Evolutionary conservation across 2,329 filamentous ascomycete genomes (phyloP).

Genomic region (Gnomoniopsis smithogilvyi): DNA sequence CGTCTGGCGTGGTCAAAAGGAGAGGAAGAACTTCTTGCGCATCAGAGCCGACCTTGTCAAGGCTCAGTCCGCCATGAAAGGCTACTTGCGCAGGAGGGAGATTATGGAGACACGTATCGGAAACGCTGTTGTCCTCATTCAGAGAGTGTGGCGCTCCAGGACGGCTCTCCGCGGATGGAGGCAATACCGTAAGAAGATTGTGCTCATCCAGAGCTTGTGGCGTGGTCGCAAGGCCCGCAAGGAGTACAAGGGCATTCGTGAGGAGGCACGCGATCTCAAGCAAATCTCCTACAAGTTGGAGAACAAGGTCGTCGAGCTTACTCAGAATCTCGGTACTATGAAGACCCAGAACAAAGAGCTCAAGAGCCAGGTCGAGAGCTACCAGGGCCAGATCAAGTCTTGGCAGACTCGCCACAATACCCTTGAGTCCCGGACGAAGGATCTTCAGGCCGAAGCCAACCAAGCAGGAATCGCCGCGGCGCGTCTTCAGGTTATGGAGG

Average conservation of each 20-base stretch:
- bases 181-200: slow-evolving; percentile 82
- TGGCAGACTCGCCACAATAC: slow-evolving; percentile 92
- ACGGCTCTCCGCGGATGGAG: slow-evolving; percentile 77
- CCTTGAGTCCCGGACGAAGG: slow-evolving; percentile 84
- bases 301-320: slow-evolving; percentile 99
- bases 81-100: slow-evolving; percentile 83
- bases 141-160: slow-evolving; percentile 83
- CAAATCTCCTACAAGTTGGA: slow-evolving; percentile 99
- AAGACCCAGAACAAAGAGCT: slow-evolving; percentile 93
- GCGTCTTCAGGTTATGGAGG: slow-evolving; percentile 85
- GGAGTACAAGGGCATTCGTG: slow-evolving; percentile 85
- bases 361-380: slow-evolving; percentile 85
- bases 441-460: slow-evolving; percentile 94
- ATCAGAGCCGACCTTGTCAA: slow-evolving; percentile 82
- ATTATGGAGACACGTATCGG: slow-evolving; percentile 93
- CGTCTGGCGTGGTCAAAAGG: slow-evolving; percentile 90
- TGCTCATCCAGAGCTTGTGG: slow-evolving; percentile 90
- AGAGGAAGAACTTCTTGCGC: slow-evolving; percentile 73
- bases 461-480: slow-evolving; percentile 95
- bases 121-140: slow-evolving; percentile 87
- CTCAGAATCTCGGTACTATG: slow-evolving; percentile 86
- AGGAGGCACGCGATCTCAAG: slow-evolving; percentile 96
- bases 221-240: slow-evolving; percentile 77
- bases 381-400: slow-evolving; percentile 92
- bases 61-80: slow-evolving; percentile 88